Evolutionary conservation across 192 early-diverging fungal species (phyloP), one percentile per base, ranked within the genome.

Genomic region (Coemansia sp.): DNA sequence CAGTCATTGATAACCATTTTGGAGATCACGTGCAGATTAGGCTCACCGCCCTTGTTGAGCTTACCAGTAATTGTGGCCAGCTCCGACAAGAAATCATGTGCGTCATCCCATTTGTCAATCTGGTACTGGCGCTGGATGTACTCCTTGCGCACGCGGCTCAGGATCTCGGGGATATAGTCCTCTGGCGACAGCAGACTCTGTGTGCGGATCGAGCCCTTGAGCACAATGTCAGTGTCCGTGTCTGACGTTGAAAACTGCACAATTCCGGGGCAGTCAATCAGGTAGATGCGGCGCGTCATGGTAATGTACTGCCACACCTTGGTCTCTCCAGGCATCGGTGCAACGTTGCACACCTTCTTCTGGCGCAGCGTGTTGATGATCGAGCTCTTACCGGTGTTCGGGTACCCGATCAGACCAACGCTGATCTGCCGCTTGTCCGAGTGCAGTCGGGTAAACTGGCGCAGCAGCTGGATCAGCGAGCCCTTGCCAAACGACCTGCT

Each of bases 261-360:
- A 42, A 99, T 91, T 65, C 97, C 97, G 21, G 97, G 97, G 78
- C 97, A 99, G 73, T 99, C 97, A 70, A 99, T 98, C 48, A 99
- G 83, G 71, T 96, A 99, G 64, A 99, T 99, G 57, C 92, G 90
- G 65, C 94, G 94, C 87, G 95, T 99, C 67, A 99, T 85, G 12
- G 96, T 97, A 38, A 99, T 96, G 78, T 99, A 99, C 83, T 98
- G 97, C 97, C 97, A 99, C 60, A 96, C 91, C 81, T 90, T 93
- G 67, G 97, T 99, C 79, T 99, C 97, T 34, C 97, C 97, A 23
- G 97, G 96, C 68, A 98, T 88, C 1, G 97, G 97, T 7, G 97
- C 97, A 7, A 98, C 96, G 49, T 86, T 97, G 87, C 97, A 99
- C 47, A 97, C 95, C 83, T 96, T 97, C 78, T 96, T 94, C 57